Conservation (phyloP, 768 basidiomycete species). For the Porphyrellus cyaneotinctus region DNA sequence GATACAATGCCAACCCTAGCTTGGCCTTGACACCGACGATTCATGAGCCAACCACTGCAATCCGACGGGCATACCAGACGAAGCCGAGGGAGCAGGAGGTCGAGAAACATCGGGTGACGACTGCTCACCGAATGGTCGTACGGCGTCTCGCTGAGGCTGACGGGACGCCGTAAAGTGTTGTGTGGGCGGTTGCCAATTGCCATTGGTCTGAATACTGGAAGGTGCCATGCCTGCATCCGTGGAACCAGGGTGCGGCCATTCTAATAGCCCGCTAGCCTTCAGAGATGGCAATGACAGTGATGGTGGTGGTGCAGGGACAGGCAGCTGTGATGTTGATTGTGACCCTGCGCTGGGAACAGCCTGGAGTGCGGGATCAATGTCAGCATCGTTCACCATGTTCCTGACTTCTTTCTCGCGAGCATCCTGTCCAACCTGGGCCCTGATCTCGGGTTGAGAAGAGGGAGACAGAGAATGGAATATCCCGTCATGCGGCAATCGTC, state of each 20-base stretch:
- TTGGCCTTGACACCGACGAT: constrained; percentile 33
- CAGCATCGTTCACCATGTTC: constrained; percentile 22
- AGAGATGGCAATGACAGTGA: constrained; percentile 63
- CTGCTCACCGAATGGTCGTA: constrained; percentile 15
- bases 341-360: constrained; percentile 17
- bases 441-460: constrained; percentile 15
- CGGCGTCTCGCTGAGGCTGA: constrained; percentile 17
- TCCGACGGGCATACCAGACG: constrained; percentile 58
- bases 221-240: constrained; percentile 20
- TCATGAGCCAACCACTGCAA: constrained; percentile 68
- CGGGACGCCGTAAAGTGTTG: constrained; percentile 23
- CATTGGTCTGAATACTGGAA: constrained; percentile 7
- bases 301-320: constrained; percentile 31
- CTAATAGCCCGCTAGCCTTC: constrained; percentile 69
- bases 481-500: constrained; percentile 36
- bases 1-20: constrained; percentile 13
- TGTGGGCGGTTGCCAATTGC: constrained; percentile 21
- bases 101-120: constrained; percentile 15
- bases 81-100: constrained; percentile 8
- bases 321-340: constrained; percentile 15
- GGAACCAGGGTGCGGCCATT: constrained; percentile 47
- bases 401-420: constrained; percentile 25
- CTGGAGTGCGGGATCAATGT: constrained; percentile 34
- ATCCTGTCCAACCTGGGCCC: constrained; percentile 21
- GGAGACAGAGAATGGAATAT: constrained; percentile 26